Base-by-base conservation (phyloP, 495 filamentous ascomycete species). In the Penicillium subrubescens region DNA sequence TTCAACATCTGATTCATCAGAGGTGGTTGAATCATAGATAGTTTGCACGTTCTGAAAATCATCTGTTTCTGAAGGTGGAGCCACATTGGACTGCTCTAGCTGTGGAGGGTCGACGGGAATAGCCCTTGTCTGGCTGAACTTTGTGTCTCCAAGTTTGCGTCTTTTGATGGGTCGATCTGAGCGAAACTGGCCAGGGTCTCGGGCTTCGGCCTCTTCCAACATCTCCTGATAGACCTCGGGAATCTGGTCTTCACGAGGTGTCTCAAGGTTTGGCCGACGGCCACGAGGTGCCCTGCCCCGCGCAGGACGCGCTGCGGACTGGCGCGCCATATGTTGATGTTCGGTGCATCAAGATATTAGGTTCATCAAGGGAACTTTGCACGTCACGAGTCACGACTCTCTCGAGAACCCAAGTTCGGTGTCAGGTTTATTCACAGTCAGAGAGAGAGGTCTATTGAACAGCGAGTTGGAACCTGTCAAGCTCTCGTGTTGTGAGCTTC, bases 181-280 rank as follows among this genome's bases (percentile, higher is more conserved):
- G 8, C 70, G 69, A 37, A 73, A 70, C n/a, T 67, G 67, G 10
- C 64, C 72, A 44, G 73, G 62, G 54, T 79, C 74, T 62, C 79
- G 71, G 53, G 80, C 78, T 54, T 85, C 79, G 31, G 85, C 88
- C 70, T 92, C 88, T 21, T 78, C 80, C 21, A 93, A 79, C 88
- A 93, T 87, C 61, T 92, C 86, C 50, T 73, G 82, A 64, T 91
- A 92, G 0, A 89, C 80, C 50, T 86, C 79, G 2, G 84, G 82
- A 33, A 87, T 76, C 19, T 70, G 68, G 56, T 73, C 61, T 39
- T 71, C 64, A 17, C 35, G 17, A n/a, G 58, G 23, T 17, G 61
- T 31, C 2, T 64, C 53, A 15, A 62, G 60, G 55, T 54, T 68
- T 8, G 51, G 25, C 48, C 57, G 68, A 51, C 66, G 69, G 21